Evolutionary conservation across 352 stramenopile genomes (phyloP).

Genomic region (Pythium phragmitis): DNA sequence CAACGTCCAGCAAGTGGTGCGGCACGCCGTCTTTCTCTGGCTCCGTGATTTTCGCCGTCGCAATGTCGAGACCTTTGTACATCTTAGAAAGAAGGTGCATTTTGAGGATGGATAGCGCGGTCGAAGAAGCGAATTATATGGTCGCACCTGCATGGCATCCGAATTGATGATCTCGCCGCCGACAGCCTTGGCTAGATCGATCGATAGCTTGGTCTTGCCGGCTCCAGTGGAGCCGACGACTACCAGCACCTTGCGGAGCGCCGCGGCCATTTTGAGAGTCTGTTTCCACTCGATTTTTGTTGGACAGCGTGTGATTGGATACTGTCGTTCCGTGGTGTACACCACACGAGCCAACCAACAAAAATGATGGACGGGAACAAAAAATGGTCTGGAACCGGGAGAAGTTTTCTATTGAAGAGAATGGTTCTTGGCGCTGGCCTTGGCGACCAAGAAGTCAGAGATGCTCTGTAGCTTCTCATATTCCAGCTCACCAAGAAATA

Average conservation of each 20-base stretch:
- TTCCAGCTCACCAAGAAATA: constrained; percentile 28
- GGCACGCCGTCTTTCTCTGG: constrained; percentile 87
- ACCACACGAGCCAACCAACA: constrained; percentile 24
- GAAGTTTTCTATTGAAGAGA: constrained; percentile 15
- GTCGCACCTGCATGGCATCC: constrained; percentile 84
- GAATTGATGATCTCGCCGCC: constrained; percentile 91
- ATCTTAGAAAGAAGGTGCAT: constrained; percentile 37
- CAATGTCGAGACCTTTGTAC: constrained; percentile 88
- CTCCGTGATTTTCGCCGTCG: constrained; percentile 86
- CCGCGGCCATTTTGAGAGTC: constrained; percentile 18
- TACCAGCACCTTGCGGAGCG: constrained; percentile 82
- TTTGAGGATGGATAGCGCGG: neutral
- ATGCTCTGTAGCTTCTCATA: constrained; percentile 56
- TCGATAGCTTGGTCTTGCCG: constrained; percentile 91
- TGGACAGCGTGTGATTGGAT: constrained; percentile 24
- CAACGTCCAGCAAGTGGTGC: constrained; percentile 87
- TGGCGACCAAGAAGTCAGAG: constrained; percentile 53
- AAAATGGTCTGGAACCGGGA: neutral
- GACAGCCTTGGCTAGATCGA: constrained; percentile 88
- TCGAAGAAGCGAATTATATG: neutral
- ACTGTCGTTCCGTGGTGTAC: constrained; percentile 16
- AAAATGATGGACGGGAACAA: neutral
- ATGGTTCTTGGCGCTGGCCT: constrained; percentile 55
- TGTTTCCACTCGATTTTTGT: constrained; percentile 5
- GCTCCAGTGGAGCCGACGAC: constrained; percentile 90